Conservation (phyloP, 768 basidiomycete genomes). For the Macrocybe gigantea region DNA sequence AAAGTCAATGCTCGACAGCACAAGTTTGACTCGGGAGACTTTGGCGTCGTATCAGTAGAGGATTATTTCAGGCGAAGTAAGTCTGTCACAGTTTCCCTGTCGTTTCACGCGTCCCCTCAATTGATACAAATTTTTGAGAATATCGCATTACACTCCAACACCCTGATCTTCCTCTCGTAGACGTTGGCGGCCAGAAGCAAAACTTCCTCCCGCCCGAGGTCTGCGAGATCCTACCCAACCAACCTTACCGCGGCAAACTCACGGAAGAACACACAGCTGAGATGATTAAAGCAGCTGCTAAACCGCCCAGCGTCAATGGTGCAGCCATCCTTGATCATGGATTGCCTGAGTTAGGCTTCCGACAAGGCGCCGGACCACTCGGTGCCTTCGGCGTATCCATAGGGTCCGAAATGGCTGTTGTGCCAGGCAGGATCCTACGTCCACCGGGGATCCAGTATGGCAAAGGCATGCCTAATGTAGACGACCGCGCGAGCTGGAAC, state of each 20-base stretch:
- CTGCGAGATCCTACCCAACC: conserved; percentile 64
- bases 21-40: conserved; percentile 53
- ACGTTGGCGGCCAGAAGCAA: conserved; percentile 46
- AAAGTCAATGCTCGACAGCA: conserved; percentile 40
- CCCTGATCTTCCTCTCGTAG: conserved; percentile 51
- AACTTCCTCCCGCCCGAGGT: conserved; percentile 64
- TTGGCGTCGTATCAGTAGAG: conserved; percentile 51
- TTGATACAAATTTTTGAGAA: conserved; percentile 33
- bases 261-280: conserved; percentile 60
- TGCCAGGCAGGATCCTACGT: conserved; percentile 65
- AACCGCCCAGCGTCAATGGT: conserved; percentile 67
- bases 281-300: conserved; percentile 72
- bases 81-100: conserved; percentile 28
- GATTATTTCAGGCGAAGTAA: conserved; percentile 64
- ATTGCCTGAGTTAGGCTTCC: conserved; percentile 55
- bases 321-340: conserved; percentile 55
- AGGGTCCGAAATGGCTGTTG: conserved; percentile 55
- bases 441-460: conserved; percentile 62
- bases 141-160: conserved; percentile 47
- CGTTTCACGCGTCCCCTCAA: conserved; percentile 13
- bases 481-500: conserved; percentile 77
- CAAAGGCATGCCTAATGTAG: conserved; percentile 30
- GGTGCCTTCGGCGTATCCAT: conserved; percentile 59
- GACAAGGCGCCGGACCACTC: conserved; percentile 32
- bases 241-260: conserved; percentile 66